Conservation (phyloP, 73 alveolate species). For the Blepharisma japonicum region DNA sequence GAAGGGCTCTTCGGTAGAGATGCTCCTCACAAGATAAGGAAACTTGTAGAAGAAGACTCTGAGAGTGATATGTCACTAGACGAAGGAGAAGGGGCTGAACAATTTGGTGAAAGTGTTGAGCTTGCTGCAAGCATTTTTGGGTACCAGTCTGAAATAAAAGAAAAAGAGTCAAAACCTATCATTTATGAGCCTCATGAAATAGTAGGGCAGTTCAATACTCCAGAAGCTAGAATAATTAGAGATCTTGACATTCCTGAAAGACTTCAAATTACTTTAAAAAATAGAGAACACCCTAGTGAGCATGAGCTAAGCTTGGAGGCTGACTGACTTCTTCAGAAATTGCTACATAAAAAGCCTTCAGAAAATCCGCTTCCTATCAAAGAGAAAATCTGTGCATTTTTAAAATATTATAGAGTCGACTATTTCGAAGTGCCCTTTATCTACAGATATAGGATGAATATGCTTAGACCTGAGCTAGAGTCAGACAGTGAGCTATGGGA, state of each 20-base stretch:
- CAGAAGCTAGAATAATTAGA: slow-evolving; percentile 14
- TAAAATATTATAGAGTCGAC: slow-evolving; percentile 3
- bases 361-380: not conserved
- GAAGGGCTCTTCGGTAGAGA: too few species aligned
- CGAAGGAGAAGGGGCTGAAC: not conserved
- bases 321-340: slow-evolving; percentile 27
- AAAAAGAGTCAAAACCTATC: not conserved
- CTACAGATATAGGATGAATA: slow-evolving; percentile 3
- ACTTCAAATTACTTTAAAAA: not conserved
- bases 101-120: not conserved
- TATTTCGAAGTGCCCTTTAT: slow-evolving; percentile 23
- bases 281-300: slow-evolving; percentile 23
- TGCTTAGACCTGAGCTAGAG: slow-evolving; percentile 26
- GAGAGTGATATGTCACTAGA: slow-evolving; percentile 19
- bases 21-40: not conserved
- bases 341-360: not conserved
- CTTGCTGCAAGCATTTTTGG: slow-evolving; percentile 1
- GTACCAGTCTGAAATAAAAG: not conserved
- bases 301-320: slow-evolving; percentile 1
- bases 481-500: slow-evolving; percentile 27
- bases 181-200: slow-evolving; percentile 28
- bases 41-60: not conserved
- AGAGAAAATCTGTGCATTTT: slow-evolving; percentile 13
- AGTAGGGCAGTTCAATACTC: not conserved
- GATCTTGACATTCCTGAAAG: slow-evolving; percentile 28